phyloP scores from a whole-genome alignment of 768 basidiomycete genomes.

The Calocybe gangraenosa region DNA sequence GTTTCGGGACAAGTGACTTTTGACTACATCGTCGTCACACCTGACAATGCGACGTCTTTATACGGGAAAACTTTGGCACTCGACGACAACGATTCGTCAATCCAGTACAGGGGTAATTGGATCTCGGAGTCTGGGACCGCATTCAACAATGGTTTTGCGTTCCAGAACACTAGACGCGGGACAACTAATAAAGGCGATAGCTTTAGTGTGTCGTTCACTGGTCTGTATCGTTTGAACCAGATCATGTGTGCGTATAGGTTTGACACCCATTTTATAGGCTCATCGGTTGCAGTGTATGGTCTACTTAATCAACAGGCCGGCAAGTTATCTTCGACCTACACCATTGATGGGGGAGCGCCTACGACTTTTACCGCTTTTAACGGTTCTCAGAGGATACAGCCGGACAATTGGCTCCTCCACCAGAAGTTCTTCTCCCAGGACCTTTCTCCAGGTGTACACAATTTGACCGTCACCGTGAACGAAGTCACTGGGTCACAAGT shows the following conservation, averaged over 20 bases:
- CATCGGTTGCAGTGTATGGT: slow-evolving; percentile 7
- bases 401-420: slow-evolving; percentile 1
- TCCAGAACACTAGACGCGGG: slow-evolving; percentile 1
- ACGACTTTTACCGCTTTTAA: not conserved
- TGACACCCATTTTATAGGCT: not conserved
- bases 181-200: slow-evolving; percentile 2
- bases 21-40: slow-evolving; percentile 7
- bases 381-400: not conserved
- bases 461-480: slow-evolving; percentile 4
- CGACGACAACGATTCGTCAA: slow-evolving; percentile 6
- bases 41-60: not conserved
- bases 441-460: slow-evolving; percentile 5
- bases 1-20: slow-evolving; percentile 2
- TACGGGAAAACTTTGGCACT: slow-evolving; percentile 1
- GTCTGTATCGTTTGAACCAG: not conserved
- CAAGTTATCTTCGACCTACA: slow-evolving; percentile 4
- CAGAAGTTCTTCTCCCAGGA: slow-evolving; percentile 6
- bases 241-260: no score
- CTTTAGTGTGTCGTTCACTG: slow-evolving; percentile 3
- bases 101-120: slow-evolving; percentile 6
- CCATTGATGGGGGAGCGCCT: not conserved
- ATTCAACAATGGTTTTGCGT: slow-evolving; percentile 1
- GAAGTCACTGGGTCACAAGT: slow-evolving; percentile 8
- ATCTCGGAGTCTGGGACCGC: not conserved
- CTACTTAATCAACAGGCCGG: slow-evolving; percentile 3